Conservation (phyloP, 495 filamentous ascomycete genomes). For the Evernia prunastri region DNA sequence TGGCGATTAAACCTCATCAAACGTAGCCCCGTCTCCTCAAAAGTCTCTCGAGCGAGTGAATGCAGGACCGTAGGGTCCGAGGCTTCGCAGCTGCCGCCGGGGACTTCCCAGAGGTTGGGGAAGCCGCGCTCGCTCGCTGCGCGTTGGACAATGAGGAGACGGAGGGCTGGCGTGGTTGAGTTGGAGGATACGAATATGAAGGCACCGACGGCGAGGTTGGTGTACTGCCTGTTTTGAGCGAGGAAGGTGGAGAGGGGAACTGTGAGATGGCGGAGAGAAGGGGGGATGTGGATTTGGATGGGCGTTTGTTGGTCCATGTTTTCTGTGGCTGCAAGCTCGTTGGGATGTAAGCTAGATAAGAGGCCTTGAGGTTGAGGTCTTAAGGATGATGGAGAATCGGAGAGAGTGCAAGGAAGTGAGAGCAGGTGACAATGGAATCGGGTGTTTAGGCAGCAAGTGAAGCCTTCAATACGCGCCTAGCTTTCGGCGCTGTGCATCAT, state of each 20-base stretch:
- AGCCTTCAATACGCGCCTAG: no score
- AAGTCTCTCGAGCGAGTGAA: constrained; percentile 48
- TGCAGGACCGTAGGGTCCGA: constrained; percentile 48
- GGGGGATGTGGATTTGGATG: constrained; percentile 29
- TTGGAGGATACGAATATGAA: constrained; percentile 37
- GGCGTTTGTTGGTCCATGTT: not conserved
- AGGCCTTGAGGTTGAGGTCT: no score
- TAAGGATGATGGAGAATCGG: no score
- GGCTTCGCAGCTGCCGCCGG: constrained; percentile 48
- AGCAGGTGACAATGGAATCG: no score
- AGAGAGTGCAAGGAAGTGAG: no score
- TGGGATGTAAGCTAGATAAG: not conserved
- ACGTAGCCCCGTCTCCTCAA: constrained; percentile 53
- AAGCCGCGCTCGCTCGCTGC: constrained; percentile 40
- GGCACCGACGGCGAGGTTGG: constrained; percentile 35
- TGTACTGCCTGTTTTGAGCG: constrained; percentile 32
- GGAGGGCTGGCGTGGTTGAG: constrained; percentile 8
- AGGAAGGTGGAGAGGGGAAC: constrained; percentile 36
- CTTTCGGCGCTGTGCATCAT: no score
- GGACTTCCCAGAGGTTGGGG: constrained; percentile 52
- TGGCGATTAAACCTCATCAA: constrained; percentile 42
- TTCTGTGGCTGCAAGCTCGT: not conserved
- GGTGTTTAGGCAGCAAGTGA: no score
- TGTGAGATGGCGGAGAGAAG: constrained; percentile 38
- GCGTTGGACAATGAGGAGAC: constrained; percentile 49